Conservation (phyloP, 179 eudicot genomes). For the Dionaea muscipula region DNA sequence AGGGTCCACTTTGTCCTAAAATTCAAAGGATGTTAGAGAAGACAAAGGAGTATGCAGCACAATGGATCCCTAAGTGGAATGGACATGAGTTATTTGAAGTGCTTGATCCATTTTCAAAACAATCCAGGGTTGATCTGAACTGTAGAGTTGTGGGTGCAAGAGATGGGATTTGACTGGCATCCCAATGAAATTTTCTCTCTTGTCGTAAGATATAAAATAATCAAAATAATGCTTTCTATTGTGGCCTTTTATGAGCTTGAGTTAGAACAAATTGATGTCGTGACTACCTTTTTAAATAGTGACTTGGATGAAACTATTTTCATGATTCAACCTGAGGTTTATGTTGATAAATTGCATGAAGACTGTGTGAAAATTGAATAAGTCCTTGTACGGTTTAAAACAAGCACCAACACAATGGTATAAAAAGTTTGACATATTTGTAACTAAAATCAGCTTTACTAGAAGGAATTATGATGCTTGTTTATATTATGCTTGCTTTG, state of each 20-base stretch:
- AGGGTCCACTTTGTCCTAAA: too few species aligned
- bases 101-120: too few species aligned
- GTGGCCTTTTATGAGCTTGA: background rate
- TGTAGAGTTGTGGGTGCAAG: too few species aligned
- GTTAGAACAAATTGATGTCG: conserved; percentile 4
- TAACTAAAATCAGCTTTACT: background rate
- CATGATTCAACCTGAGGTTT: conserved; percentile 6
- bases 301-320: background rate
- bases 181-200: background rate
- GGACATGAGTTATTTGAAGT: too few species aligned
- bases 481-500: too few species aligned
- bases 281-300: conserved; percentile 1
- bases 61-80: too few species aligned
- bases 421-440: background rate
- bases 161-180: too few species aligned
- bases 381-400: background rate
- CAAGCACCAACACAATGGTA: background rate
- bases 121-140: too few species aligned
- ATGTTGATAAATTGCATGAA: background rate
- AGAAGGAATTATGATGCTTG: background rate
- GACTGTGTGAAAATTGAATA: conserved; percentile 3
- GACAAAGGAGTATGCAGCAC: too few species aligned
- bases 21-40: too few species aligned
- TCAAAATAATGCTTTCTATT: background rate
- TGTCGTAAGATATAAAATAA: background rate